A percentile compares a stretch with the other conserved stretches of the same genome.
Conservation (phyloP, 192 early-diverging fungal genomes). For the Umbelopsis vinacea region DNA sequence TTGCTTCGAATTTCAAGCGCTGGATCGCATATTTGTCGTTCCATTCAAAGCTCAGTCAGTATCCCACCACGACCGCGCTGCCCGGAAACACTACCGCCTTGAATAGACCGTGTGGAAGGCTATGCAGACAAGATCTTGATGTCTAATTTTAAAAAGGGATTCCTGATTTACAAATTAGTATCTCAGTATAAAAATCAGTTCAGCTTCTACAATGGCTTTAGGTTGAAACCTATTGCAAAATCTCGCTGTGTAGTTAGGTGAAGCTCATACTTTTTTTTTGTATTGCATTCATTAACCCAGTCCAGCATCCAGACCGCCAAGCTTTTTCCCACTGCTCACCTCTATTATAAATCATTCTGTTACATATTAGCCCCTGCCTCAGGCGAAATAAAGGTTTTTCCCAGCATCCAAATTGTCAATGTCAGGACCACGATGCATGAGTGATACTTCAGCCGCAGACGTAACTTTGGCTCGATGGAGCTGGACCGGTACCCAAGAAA, state of each 20-base stretch:
- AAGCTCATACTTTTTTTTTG: background rate
- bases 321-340: background rate
- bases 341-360: background rate
- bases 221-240: background rate
- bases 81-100: background rate
- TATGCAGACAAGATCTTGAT: background rate
- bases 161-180: background rate
- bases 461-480: conserved; percentile 1
- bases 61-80: conserved; percentile 8
- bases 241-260: conserved; percentile 4
- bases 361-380: background rate
- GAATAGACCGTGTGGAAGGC: background rate
- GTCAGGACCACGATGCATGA: conserved; percentile 4
- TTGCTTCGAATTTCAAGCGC: background rate
- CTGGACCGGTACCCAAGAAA: conserved; percentile 39
- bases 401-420: conserved; percentile 3
- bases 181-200: background rate
- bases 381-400: background rate
- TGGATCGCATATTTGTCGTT: background rate
- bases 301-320: conserved; percentile 6
- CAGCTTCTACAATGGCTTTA: background rate
- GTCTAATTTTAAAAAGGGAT: conserved; percentile 7
- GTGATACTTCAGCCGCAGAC: conserved; percentile 13
- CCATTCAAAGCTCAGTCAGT: background rate
- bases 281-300: background rate